Conservation (phyloP, 192 early-diverging fungal genomes). For the Backusella mclennaniae region DNA sequence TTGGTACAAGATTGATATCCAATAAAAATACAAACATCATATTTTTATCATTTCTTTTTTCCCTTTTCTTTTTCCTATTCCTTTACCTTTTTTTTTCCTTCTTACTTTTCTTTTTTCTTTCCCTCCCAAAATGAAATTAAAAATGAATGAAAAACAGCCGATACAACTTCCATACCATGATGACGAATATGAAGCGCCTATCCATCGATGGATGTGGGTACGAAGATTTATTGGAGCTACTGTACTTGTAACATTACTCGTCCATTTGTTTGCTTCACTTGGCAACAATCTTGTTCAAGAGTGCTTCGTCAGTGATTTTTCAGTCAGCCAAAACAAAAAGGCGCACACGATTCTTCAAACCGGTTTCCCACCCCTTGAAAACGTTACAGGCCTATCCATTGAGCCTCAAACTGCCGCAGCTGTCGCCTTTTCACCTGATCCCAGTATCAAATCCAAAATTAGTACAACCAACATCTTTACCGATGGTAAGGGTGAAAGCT, state of each 20-base stretch:
- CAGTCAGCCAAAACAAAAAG: neutral
- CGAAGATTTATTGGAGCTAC: conserved; percentile 6
- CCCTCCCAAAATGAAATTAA: neutral
- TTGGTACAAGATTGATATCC: neutral
- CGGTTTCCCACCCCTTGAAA: conserved; percentile 21
- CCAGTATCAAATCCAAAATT: neutral
- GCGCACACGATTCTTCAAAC: conserved; percentile 12
- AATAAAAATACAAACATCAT: neutral
- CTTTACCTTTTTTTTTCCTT: neutral
- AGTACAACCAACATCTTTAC: neutral
- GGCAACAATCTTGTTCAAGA: neutral
- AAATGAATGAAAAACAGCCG: neutral
- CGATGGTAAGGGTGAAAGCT: neutral
- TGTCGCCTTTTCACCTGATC: conserved; percentile 18
- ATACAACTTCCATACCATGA: neutral
- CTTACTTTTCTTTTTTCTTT: neutral
- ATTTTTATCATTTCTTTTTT: neutral
- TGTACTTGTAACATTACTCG: neutral
- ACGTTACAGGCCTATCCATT: conserved; percentile 10
- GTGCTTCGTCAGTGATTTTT: neutral
- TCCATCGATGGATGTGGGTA: conserved; percentile 11
- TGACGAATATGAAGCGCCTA: neutral
- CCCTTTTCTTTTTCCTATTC: neutral
- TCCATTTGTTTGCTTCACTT: neutral
- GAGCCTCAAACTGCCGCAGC: conserved; percentile 3